Conservation (phyloP, 331 rosid genomes). For the Pyracantha coccinea region DNA sequence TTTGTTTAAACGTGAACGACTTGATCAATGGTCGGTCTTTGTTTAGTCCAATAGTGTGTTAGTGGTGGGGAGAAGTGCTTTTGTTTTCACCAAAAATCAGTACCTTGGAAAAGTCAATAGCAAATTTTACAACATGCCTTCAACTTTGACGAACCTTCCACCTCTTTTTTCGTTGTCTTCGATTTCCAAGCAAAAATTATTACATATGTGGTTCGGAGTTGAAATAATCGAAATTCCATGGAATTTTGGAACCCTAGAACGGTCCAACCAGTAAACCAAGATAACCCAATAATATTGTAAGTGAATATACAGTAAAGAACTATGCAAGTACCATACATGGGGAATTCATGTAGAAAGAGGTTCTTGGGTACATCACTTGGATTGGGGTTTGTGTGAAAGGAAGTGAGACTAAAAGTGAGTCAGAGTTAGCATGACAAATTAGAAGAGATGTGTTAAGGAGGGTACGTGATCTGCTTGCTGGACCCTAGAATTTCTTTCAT, state of each 20-base stretch:
- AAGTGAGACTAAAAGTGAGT: no score
- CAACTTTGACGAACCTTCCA: constrained; percentile 3
- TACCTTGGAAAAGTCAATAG: neutral
- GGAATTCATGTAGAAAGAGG: no score
- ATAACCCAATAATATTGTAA: neutral
- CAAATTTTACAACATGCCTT: neutral
- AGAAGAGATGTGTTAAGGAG: no score
- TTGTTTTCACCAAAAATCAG: neutral
- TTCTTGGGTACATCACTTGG: no score
- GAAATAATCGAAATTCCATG: neutral
- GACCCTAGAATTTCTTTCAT: no score
- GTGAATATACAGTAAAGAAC: neutral
- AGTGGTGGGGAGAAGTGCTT: neutral
- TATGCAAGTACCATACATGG: no score
- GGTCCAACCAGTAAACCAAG: neutral
- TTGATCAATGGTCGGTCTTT: constrained; percentile 1
- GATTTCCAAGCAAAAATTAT: neutral
- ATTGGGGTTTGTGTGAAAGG: no score
- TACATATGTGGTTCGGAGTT: neutral
- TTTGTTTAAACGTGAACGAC: neutral
- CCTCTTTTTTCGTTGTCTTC: neutral
- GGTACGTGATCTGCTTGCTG: no score
- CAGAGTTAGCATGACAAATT: no score
- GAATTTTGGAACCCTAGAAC: neutral
- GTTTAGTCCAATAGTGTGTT: neutral